Evolutionary conservation across 306 rosid species (phyloP), one percentile per base, ranked within the genome.

Genomic region (Fagus sylvatica): DNA sequence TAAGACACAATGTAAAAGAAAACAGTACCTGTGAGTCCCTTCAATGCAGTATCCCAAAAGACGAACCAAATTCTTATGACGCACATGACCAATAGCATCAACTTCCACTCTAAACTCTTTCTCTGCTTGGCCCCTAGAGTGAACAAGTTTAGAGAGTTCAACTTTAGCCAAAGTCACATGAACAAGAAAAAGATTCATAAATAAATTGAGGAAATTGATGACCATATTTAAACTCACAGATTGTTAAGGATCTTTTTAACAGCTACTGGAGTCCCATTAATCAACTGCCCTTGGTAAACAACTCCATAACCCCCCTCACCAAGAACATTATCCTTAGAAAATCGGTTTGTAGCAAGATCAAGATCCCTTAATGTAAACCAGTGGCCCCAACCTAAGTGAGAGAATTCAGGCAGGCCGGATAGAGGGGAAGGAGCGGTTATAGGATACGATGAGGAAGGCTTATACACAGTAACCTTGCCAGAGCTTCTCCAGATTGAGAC

Each of bases 221-320:
- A 70, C 56, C 49, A 48, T 57, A 70, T 60, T 28, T 32, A 32
- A 87, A 89, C 98, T 88, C 81, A 94, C 98, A 89, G 78, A 80
- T 92, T 92, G 72, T 94, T 94, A 61, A 94, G 94, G 85, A 94
- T 94, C 94, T 89, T 94, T 79, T 94, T 94, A 71, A 94, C 96
- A 56, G 98, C 98, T 53, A 94, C 97, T 1, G 88, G 88, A 84
- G 88, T 89, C 41, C 98, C 98, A 85, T 94, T 94, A 67, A 89
- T 80, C 86, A 94, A 84, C 69, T 89, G 81, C 34, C 98, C 98
- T 79, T 66, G 75, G 73, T 90, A 94, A 70, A 94, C 98, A 66
- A 94, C 82, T 81, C 98, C 98, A 81, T 94, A 94, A 30, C 98
- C 98, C 16, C 98, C 98, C 84, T 94, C 98, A 22, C 98, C 98